Base-by-base conservation (phyloP, 768 basidiomycete species). In the Leucosporidium yakuticum region DNA sequence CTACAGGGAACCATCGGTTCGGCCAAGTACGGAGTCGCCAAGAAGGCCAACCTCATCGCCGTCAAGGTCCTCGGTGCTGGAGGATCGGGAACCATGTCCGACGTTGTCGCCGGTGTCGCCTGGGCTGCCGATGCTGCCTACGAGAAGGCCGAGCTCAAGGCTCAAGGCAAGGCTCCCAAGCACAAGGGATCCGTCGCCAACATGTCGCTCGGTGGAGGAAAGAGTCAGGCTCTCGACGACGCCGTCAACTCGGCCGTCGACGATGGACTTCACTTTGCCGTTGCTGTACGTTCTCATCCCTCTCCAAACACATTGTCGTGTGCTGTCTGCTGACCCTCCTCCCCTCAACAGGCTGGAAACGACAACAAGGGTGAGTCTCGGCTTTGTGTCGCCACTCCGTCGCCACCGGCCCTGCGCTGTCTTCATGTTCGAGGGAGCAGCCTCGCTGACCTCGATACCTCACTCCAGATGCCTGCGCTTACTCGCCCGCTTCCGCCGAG, bases 141-240 rank as follows among this genome's bases (percentile, higher is more conserved):
- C 21, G 88, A 91, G 23, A 81, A 80, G 12, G 83, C 83, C 4
- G 27, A 69, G 25, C 48, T 60, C 61, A 65, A 71, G 65, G 90
- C 94, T 77, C 77, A 84, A 69, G 83, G 81, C 62, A 82, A 83
- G 36, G 91, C 90, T 25, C 89, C 90, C 63, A 87, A 84, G 81
- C 90, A 95, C 84, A 94, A 92, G 82, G 96, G 96, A 29, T 72
- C 72, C 23, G 92, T 94, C 62, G 90, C 88, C 60, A 95, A 95
- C 83, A 96, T 99, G 96, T 89, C 88, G 78, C 87, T 99, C 62
- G 96, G 96, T 70, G 96, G 96, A 75, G 91, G 91, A 67, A 95
- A 94, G 82, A 91, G 90, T 8, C 83, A 81, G 27, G 84, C 90
- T 44, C 84, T 98, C 61, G 92, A 99, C 70, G 83, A 83, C 29